Conservation (phyloP, 352 stramenopile species). For the Blastocystis sp. region DNA sequence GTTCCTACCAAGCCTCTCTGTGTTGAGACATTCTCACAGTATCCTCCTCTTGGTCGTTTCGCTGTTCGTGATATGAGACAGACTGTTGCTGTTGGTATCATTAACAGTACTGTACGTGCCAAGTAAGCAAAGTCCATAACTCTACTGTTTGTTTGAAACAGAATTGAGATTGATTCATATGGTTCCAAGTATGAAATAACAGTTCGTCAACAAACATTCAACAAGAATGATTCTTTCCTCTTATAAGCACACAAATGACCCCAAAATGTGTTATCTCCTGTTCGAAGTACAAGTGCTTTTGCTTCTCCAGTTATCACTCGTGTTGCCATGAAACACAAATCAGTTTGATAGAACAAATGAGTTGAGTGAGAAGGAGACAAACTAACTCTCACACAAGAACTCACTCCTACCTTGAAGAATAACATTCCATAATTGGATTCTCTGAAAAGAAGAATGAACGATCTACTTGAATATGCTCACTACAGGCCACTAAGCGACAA, state of each 20-base stretch:
- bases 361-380: background rate
- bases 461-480: slow-evolving; percentile 11
- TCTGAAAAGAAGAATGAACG: slow-evolving; percentile 48
- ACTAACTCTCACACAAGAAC: too few species aligned
- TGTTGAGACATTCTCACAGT: too few species aligned
- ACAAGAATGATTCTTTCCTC: slow-evolving; percentile 45
- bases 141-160: too few species aligned
- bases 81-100: too few species aligned
- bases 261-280: slow-evolving; percentile 44
- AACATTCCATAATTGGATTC: slow-evolving; percentile 55
- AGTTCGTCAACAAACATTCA: background rate
- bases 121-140: too few species aligned
- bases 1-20: too few species aligned
- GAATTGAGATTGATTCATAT: too few species aligned
- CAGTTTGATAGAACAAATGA: slow-evolving; percentile 37
- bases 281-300: slow-evolving; percentile 46
- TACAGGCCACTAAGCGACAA: slow-evolving; percentile 46
- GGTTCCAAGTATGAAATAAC: too few species aligned
- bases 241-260: slow-evolving; percentile 44
- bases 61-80: too few species aligned
- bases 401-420: too few species aligned
- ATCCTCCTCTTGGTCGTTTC: too few species aligned
- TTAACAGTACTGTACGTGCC: too few species aligned
- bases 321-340: slow-evolving; percentile 55
- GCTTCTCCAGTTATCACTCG: slow-evolving; percentile 47